Base-by-base conservation (phyloP, 176 grass and related monocot genomes). In the Alopecurus myosuroides region DNA sequence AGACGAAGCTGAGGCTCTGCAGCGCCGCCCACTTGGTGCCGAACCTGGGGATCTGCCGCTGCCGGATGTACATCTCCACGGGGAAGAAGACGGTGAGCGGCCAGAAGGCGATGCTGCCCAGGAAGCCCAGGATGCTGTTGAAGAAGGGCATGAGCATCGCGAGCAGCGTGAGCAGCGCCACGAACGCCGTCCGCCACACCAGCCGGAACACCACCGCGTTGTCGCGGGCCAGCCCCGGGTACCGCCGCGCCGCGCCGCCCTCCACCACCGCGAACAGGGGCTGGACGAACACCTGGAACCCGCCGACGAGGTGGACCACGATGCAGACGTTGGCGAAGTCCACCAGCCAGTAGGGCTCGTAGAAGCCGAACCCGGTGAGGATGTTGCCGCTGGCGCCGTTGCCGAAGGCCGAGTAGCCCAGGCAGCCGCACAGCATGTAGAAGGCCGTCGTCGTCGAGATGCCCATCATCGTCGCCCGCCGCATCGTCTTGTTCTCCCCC, bases 51-150 rank as follows among this genome's bases (percentile, higher is more conserved):
- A 97, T 36, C 11, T 80, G 17, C 12, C 48, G 78, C 35, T 85
- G 85, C 64, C 85, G 58, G 61, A 97, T 94, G 75, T 94, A 94
- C 90, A 97, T 97, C 86, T 92, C 88, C 3, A 97, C 81, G 22
- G 95, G 95, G 81, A 94, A 94, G 84, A 91, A 94, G 4, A 97
- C 92, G 9, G 92, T 97, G 67, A 97, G 89, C 62, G 95, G 95
- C 95, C 95, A 97, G 86, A 97, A 97, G 20, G 88, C 95, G 81
- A 95, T 22, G 62, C 90, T 88, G 15, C 95, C 92, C 11, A 98
- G 85, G 78, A 98, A 93, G 3, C 88, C 86, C 0, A 98, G 88
- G 40, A 98, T 88, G 65, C 92, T 92, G 71, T 98, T 98, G 89
- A 95, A 98, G 90, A 98, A 98, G 1, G 95, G 92, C 95, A 98